Evolutionary conservation across 2,329 filamentous ascomycete species (phyloP), one percentile per base, ranked within the genome.

Genomic region (Diaporthe citri): DNA sequence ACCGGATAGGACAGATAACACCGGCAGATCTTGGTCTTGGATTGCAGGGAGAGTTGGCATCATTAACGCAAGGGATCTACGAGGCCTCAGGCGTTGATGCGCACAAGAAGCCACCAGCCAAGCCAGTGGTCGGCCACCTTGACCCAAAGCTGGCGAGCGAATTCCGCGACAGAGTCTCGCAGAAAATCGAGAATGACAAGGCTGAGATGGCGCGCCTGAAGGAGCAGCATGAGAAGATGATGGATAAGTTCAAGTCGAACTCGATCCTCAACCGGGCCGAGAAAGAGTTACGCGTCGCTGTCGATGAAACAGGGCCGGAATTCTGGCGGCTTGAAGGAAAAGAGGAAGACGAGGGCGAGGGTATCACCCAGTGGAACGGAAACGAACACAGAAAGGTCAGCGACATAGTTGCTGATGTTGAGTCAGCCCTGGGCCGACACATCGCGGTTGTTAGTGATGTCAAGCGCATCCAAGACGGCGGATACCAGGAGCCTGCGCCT

Each of bases 21-120:
- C 95, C 96, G 0, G 91, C 95, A 3, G 96, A 98, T 81, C 90
- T 98, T 46, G 95, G 95, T 0, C 87, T 98, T 13, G 97, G 97
- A 5, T 89, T 94, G 69, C 94, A 93, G 83, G 97, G 97, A 51
- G 94, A 96, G 83, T 88, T 99, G 28, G 92, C 94, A 34, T 88
- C 90, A 0, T 86, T 98, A 72, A 98, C 97, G 0, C 92, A 94
- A 48, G 95, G 94, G 7, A 94, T 98, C 73, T 95, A 98, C 74
- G 92, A 97, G 74, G 87, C 90, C 0, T 89, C 90, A 77, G 86
- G 86, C 1, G 84, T 82, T n/a, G 87, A 90, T 74, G 86, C 85
- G 0, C 80, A 83, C 25, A 85, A 83, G 31, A 83, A 87, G 36
- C 80, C 83, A 5, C 84, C 86, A 0, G 90, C 92, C 67, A 88